These are phyloP conservation scores for Sextonia rubra DNA, from an alignment of 164 flowering plant genomes.

Conservation along the genomic window DNA sequence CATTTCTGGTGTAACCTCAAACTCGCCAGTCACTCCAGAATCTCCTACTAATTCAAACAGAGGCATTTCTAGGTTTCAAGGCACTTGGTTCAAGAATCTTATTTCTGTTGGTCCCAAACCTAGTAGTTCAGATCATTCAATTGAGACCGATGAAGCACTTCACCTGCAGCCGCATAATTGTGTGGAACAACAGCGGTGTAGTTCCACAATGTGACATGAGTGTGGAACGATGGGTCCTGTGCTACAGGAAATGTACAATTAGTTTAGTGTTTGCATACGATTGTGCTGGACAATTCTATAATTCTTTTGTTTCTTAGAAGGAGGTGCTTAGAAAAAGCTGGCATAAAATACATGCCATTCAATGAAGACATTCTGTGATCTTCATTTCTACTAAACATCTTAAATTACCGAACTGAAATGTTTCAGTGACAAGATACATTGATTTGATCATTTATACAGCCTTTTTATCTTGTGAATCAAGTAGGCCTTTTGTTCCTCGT, in stretches of 20 bases:
- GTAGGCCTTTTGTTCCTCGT: constrained; percentile 2
- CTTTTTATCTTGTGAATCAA: background rate
- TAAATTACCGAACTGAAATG: background rate
- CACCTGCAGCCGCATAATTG: constrained; percentile 19
- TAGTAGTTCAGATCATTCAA: constrained; percentile 46
- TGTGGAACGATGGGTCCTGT: constrained; percentile 1
- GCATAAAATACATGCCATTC: background rate
- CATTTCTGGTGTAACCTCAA: constrained; percentile 35
- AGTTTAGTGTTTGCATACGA: background rate
- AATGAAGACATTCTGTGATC: background rate
- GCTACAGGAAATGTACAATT: background rate
- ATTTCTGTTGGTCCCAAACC: constrained; percentile 54
- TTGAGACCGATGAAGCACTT: constrained; percentile 26
- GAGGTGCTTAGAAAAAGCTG: background rate
- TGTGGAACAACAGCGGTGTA: background rate
- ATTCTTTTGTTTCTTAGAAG: background rate
- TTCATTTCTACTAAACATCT: background rate
- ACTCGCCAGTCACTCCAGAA: constrained; percentile 32
- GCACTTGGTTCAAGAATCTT: constrained; percentile 71
- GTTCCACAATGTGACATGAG: background rate
- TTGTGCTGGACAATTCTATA: background rate
- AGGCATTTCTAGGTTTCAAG: constrained; percentile 53
- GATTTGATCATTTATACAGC: background rate
- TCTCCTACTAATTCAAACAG: constrained; percentile 44
- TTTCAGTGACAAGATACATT: background rate